phyloP scores from a whole-genome alignment of 106 monocot species.

The Allium cepa region DNA sequence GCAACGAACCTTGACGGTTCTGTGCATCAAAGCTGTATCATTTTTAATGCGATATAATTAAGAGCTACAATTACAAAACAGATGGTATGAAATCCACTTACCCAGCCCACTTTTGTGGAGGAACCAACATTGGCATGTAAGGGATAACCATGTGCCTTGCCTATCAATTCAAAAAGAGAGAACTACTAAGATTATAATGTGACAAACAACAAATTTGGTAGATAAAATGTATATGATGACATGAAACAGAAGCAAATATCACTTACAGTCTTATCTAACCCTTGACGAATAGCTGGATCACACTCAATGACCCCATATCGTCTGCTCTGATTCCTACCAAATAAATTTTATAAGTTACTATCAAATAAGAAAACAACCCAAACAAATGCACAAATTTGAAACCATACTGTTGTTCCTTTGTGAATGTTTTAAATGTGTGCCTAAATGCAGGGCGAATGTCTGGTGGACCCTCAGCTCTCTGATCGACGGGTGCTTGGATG shows the following conservation, averaged over 20 bases:
- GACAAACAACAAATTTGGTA: too few relatives aligned
- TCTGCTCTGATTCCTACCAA: constrained; percentile 44
- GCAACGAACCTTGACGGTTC: too few relatives aligned
- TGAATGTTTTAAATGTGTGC: constrained; percentile 41
- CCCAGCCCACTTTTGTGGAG: constrained; percentile 86
- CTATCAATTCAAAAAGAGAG: constrained; percentile 26
- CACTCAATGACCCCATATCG: constrained; percentile 95
- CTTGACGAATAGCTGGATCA: constrained; percentile 86
- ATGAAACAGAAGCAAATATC: not conserved
- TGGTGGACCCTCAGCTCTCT: constrained; percentile 59
- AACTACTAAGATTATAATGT: too few relatives aligned
- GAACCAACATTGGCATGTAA: constrained; percentile 95
- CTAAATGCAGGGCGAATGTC: constrained; percentile 93
- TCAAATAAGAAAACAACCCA: too few relatives aligned
- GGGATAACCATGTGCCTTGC: constrained; percentile 95
- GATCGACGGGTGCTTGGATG: constrained; percentile 82
- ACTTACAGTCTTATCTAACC: constrained; percentile 91
- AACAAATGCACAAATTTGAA: not conserved
- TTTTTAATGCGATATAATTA: too few relatives aligned
- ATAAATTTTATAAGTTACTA: too few relatives aligned
- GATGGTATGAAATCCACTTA: constrained; percentile 22
- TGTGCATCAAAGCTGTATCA: too few relatives aligned
- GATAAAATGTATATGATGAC: not conserved
- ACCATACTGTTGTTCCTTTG: constrained; percentile 45
- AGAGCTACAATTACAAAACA: not conserved